phyloP scores from a whole-genome alignment of 1,139 yeast genomes.

The Candida tunisiensis region DNA sequence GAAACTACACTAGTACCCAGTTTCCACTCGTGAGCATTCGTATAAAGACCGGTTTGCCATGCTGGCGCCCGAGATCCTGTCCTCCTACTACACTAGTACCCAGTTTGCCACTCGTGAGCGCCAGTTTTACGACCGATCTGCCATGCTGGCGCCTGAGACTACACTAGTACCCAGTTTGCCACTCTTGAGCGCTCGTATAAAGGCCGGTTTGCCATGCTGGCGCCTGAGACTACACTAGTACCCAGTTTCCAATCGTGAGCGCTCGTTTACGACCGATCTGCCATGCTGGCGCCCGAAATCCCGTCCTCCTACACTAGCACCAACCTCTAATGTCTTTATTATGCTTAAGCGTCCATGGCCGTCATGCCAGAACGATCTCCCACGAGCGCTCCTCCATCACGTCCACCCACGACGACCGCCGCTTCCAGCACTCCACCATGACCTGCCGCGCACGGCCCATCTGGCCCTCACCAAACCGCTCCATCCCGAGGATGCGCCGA shows the following conservation, averaged over 20 bases:
- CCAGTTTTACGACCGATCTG: too few species aligned
- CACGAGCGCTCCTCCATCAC: slow-evolving; percentile 13
- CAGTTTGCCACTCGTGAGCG: too few species aligned
- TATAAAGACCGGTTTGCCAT: slow-evolving; percentile 1
- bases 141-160: too few species aligned
- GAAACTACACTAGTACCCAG: neutral
- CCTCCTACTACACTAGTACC: slow-evolving; percentile 1
- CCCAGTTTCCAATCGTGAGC: slow-evolving; percentile 2
- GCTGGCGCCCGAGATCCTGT: slow-evolving; percentile 1
- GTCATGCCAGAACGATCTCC: slow-evolving; percentile 13
- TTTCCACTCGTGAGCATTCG: slow-evolving; percentile 2
- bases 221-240: too few species aligned
- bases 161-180: too few species aligned
- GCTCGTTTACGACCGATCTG: slow-evolving; percentile 1
- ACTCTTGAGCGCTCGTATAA: too few species aligned
- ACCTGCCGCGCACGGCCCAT: slow-evolving; percentile 27
- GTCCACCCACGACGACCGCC: slow-evolving; percentile 13
- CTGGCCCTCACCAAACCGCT: slow-evolving; percentile 29
- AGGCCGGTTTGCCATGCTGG: too few species aligned
- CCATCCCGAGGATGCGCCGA: slow-evolving; percentile 24
- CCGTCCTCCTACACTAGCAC: slow-evolving; percentile 1
- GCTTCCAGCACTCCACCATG: slow-evolving; percentile 33
- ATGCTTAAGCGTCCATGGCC: neutral
- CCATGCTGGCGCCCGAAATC: slow-evolving; percentile 1
- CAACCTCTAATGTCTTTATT: neutral